phyloP scores from a whole-genome alignment of 2,329 filamentous ascomycete genomes.

The Ophiobolus disseminans region DNA sequence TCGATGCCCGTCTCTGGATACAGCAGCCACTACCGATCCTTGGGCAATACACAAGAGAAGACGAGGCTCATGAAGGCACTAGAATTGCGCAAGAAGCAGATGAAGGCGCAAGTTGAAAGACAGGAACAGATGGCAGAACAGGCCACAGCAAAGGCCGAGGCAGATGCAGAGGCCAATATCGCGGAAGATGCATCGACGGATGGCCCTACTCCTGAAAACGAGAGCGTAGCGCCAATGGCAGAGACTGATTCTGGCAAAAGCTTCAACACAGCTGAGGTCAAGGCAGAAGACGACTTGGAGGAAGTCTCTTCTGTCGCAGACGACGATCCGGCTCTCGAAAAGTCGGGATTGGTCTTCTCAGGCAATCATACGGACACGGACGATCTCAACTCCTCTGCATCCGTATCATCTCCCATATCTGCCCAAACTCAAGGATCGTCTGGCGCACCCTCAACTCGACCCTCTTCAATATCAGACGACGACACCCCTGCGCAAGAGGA shows the following conservation, averaged over 20 bases:
- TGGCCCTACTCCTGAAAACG: no score
- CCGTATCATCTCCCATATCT: slow-evolving; percentile 47
- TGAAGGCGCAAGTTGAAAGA: slow-evolving; percentile 51
- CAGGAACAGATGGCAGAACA: slow-evolving; percentile 28
- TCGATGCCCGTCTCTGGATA: slow-evolving; percentile 53
- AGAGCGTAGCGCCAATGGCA: no score
- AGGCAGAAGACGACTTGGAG: slow-evolving; percentile 20
- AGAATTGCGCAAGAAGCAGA: slow-evolving; percentile 85
- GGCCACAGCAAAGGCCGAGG: slow-evolving; percentile 16
- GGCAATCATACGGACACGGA: slow-evolving; percentile 40
- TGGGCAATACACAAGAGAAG: slow-evolving; percentile 84
- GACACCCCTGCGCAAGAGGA: slow-evolving; percentile 32
- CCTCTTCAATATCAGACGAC: slow-evolving; percentile 50
- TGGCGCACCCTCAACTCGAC: slow-evolving; percentile 46
- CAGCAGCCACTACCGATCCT: slow-evolving; percentile 49
- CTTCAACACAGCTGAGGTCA: no score
- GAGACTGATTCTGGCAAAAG: slow-evolving; percentile 4
- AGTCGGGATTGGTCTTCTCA: slow-evolving; percentile 64
- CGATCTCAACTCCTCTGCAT: slow-evolving; percentile 44
- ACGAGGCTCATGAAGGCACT: slow-evolving; percentile 92
- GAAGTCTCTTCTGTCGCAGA: slow-evolving; percentile 18
- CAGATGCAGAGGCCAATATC: slow-evolving; percentile 6
- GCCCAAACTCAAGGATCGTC: slow-evolving; percentile 49
- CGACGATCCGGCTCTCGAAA: slow-evolving; percentile 38
- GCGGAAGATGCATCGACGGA: slow-evolving; percentile 3